Conservation (phyloP, 1,139 yeast genomes). For the Taphrina deformans region DNA sequence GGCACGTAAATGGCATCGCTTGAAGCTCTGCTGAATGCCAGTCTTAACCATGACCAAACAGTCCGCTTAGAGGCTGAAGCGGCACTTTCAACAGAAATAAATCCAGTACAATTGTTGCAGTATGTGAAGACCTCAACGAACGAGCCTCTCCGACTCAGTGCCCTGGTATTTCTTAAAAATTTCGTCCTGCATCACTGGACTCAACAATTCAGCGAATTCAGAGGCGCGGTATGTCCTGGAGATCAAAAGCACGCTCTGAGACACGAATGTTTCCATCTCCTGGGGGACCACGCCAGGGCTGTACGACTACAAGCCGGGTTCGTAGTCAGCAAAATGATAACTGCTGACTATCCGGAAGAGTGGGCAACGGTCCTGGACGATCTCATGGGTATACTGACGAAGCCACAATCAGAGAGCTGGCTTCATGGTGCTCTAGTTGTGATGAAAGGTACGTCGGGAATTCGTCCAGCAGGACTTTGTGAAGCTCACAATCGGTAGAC, state of each 20-base stretch:
- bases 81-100: not conserved
- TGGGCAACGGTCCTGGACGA: slow-evolving; percentile 36
- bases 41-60: not conserved
- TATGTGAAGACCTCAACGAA: not conserved
- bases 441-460: slow-evolving; percentile 27
- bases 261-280: slow-evolving; percentile 22
- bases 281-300: slow-evolving; percentile 21
- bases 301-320: slow-evolving; percentile 34
- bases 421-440: slow-evolving; percentile 34
- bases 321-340: slow-evolving; percentile 34
- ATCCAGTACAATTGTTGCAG: not conserved
- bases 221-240: slow-evolving; percentile 28
- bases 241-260: slow-evolving; percentile 26
- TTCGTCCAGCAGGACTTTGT: not conserved
- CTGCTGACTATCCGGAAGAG: slow-evolving; percentile 37
- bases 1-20: no score
- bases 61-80: not conserved
- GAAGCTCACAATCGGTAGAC: slow-evolving; percentile 8
- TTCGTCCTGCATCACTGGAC: slow-evolving; percentile 36
- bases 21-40: slow-evolving; percentile 15
- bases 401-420: slow-evolving; percentile 17
- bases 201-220: slow-evolving; percentile 32
- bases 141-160: slow-evolving; percentile 19
- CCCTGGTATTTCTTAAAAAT: slow-evolving; percentile 34
- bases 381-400: slow-evolving; percentile 23